phyloP scores from a whole-genome alignment of 495 filamentous ascomycete genomes.

The Articulospora tetracladia region DNA sequence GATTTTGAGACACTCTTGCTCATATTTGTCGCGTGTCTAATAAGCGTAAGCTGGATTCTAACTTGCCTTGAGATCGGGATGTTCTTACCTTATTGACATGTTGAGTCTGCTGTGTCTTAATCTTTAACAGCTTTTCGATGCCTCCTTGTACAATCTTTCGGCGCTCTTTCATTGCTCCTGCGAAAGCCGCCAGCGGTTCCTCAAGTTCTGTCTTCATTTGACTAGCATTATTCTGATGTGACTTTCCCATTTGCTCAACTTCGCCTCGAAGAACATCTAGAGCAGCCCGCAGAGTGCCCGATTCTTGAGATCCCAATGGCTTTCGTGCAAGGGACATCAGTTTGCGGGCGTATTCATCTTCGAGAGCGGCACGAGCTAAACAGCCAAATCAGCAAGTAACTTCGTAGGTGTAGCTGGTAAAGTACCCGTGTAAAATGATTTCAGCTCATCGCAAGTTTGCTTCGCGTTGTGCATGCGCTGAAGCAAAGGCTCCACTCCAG shows the following conservation, averaged over 20 bases:
- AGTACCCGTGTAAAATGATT: constrained; percentile 83
- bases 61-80: neutral
- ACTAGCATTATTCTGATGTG: constrained; percentile 80
- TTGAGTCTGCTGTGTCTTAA: constrained; percentile 87
- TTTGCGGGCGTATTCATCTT: constrained; percentile 97
- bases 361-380: constrained; percentile 82
- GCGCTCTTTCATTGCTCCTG: constrained; percentile 90
- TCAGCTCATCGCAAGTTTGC: constrained; percentile 90
- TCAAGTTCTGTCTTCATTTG: constrained; percentile 99
- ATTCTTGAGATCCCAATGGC: constrained; percentile 82
- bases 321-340: constrained; percentile 83
- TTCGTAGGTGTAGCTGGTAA: neutral
- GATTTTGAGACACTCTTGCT: constrained; percentile 96
- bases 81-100: constrained; percentile 78
- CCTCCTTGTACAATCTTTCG: constrained; percentile 92
- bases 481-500: constrained; percentile 86
- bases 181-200: constrained; percentile 87
- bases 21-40: constrained; percentile 86
- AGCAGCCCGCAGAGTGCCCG: constrained; percentile 75
- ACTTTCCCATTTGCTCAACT: constrained; percentile 91
- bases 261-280: constrained; percentile 85
- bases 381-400: constrained; percentile 3
- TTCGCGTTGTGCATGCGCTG: constrained; percentile 97
- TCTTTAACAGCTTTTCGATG: constrained; percentile 89
- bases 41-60: neutral